Base-by-base conservation (phyloP, 2,329 filamentous ascomycete species). In the Cryphonectria japonica region DNA sequence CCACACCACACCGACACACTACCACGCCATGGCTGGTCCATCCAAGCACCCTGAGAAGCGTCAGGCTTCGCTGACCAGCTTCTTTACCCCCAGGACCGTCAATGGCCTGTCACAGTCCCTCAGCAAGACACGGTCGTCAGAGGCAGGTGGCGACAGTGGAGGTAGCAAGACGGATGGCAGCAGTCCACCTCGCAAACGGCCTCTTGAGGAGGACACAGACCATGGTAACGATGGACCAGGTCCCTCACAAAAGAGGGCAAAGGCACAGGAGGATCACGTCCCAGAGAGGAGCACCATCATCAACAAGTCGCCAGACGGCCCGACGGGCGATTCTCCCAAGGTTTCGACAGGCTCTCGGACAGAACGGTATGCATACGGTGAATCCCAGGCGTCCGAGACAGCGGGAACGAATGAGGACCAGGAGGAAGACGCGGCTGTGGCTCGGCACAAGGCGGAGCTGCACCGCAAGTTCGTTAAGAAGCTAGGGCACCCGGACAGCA, bases 381-480 rank as follows among this genome's bases (percentile, higher is more conserved):
- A 77, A 7, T 82, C 83, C 22, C 81, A 76, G 68, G 34, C 89
- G 80, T 75, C 83, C 0, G 78, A 80, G 57, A 78, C 81, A 5
- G 79, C 81, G 1, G 78, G 77, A 1, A 80, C 82, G 19, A 79
- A 80, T 0, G 80, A 81, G 2, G 80, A 83, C 0, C 85, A 88
- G 19, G 84, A 86, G 7, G 75, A 73, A 1, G 73, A 75, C 3
- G 82, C 82, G 3, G 84, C 84, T 1, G 86, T 78, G 34, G 83
- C 82, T 75, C 87, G 83, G 73, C 84, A 85, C 71, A 94, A 92
- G 77, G 88, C 92, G 71, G 89, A 89, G 65, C 83, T 98, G 34
- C 96, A 98, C 78, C 85, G 88, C 73, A 92, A 90, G 76, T 99
- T 98, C 77, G 92, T 98, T 43, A 93, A 93, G 84, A 97, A 95